Evolutionary conservation across 306 rosid genomes (phyloP).

Genomic region (Medicago truncatula): DNA sequence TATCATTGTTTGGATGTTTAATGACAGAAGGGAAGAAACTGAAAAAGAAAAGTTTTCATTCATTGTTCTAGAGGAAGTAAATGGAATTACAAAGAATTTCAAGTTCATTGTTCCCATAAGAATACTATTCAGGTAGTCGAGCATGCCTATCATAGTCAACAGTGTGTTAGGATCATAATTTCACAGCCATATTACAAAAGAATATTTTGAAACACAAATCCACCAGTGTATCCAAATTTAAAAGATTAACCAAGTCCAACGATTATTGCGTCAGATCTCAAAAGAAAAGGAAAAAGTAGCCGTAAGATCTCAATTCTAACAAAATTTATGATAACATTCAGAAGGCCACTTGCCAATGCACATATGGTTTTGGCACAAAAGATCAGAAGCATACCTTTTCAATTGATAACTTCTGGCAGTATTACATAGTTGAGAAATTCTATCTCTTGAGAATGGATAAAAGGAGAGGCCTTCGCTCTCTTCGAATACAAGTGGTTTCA

Average conservation of each 20-base stretch:
- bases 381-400: slow-evolving; percentile 41
- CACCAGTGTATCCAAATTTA: slow-evolving; percentile 17
- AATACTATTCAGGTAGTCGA: slow-evolving; percentile 23
- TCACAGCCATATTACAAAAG: slow-evolving; percentile 10
- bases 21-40: slow-evolving; percentile 4
- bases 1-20: slow-evolving; percentile 28
- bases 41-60: background rate
- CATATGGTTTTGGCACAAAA: slow-evolving; percentile 11
- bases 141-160: slow-evolving; percentile 9
- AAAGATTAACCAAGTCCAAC: background rate
- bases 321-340: slow-evolving; percentile 31
- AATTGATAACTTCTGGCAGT: slow-evolving; percentile 34
- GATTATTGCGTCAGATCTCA: slow-evolving; percentile 1
- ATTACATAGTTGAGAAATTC: slow-evolving; percentile 34
- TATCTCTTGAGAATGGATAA: slow-evolving; percentile 26
- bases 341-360: slow-evolving; percentile 29
- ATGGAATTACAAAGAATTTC: slow-evolving; percentile 7
- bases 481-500: slow-evolving; percentile 5
- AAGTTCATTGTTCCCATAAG: slow-evolving; percentile 8
- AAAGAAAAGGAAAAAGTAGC: background rate
- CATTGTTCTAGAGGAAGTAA: background rate
- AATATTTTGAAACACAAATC: slow-evolving; percentile 19
- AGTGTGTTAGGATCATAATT: slow-evolving; percentile 22
- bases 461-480: slow-evolving; percentile 32
- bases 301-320: slow-evolving; percentile 22